A percentile compares a stretch with the other conserved stretches of the same genome.
phyloP scores from a whole-genome alignment of 1,284 basidiomycete species.

The Sanguinoderma infundibulare region DNA sequence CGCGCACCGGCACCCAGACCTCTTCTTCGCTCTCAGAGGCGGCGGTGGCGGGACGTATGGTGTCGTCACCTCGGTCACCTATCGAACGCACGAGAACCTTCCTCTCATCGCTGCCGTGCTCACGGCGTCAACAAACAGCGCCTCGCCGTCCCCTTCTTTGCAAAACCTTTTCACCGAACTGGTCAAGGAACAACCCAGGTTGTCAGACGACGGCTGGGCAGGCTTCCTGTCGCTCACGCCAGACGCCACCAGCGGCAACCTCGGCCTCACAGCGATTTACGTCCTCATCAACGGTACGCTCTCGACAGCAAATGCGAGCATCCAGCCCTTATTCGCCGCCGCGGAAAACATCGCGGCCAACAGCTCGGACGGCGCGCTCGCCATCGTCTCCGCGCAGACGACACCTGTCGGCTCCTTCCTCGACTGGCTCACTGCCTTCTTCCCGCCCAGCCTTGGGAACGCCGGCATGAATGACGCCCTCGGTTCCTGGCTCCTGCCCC shows the following conservation, averaged over 20 bases:
- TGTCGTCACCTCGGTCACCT: slow-evolving; percentile 46
- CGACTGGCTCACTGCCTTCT: slow-evolving; percentile 29
- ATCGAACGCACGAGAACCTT: slow-evolving; percentile 39
- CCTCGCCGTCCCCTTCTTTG: slow-evolving; percentile 13
- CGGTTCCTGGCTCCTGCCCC: slow-evolving; percentile 43
- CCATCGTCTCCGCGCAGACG: slow-evolving; percentile 16
- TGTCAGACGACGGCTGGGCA: slow-evolving; percentile 30
- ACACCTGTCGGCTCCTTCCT: slow-evolving; percentile 33
- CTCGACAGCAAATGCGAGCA: slow-evolving; percentile 37
- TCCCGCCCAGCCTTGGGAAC: slow-evolving; percentile 1
- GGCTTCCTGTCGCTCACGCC: slow-evolving; percentile 19
- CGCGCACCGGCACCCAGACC: slow-evolving; percentile 39
- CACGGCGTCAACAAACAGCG: slow-evolving; percentile 28
- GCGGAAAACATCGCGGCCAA: slow-evolving; percentile 28
- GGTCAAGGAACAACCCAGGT: slow-evolving; percentile 20
- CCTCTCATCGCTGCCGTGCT: slow-evolving; percentile 33
- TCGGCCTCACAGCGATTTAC: slow-evolving; percentile 24
- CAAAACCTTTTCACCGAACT: slow-evolving; percentile 24
- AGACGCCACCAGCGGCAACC: slow-evolving; percentile 6
- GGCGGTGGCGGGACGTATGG: slow-evolving; percentile 52
- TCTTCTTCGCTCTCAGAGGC: slow-evolving; percentile 57
- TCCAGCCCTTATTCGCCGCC: slow-evolving; percentile 37
- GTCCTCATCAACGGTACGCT: slow-evolving; percentile 40
- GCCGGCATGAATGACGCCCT: slow-evolving; percentile 32
- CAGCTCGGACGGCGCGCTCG: slow-evolving; percentile 20